These are phyloP conservation scores for Chrysosporium queenslandicum DNA, from an alignment of 2,329 filamentous ascomycete species.

Conservation along the genomic window DNA sequence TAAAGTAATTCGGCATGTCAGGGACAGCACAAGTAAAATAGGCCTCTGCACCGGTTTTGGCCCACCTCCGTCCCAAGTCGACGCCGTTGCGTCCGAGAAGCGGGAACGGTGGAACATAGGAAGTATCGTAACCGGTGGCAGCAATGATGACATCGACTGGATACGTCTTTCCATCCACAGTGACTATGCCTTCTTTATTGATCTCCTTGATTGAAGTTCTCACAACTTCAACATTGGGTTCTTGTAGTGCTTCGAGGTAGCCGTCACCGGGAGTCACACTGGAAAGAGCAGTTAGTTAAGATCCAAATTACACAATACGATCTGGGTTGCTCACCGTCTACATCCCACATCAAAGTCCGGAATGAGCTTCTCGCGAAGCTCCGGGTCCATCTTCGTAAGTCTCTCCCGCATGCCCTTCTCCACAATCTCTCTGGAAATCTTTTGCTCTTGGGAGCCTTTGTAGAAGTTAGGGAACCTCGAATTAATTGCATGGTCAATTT, in stretches of 20 bases:
- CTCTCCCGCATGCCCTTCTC: slow-evolving; percentile 17
- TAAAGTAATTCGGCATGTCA: not conserved
- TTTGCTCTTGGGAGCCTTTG: slow-evolving; percentile 12
- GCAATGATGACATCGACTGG: slow-evolving; percentile 25
- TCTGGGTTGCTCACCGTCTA: slow-evolving; percentile 13
- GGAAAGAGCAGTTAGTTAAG: slow-evolving; percentile 14
- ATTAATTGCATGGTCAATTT: slow-evolving; percentile 24
- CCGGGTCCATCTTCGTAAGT: slow-evolving; percentile 20
- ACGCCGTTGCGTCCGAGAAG: slow-evolving; percentile 8
- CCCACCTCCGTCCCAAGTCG: slow-evolving; percentile 6
- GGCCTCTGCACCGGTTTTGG: slow-evolving; percentile 7
- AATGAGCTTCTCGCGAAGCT: slow-evolving; percentile 22
- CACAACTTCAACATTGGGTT: slow-evolving; percentile 20
- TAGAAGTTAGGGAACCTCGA: slow-evolving; percentile 19
- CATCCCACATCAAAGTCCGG: slow-evolving; percentile 29
- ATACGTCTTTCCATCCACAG: slow-evolving; percentile 17
- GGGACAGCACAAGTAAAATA: slow-evolving; percentile 8
- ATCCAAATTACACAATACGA: not conserved
- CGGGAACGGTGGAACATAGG: slow-evolving; percentile 8
- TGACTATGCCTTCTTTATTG: slow-evolving; percentile 16
- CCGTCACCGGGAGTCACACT: slow-evolving; percentile 20
- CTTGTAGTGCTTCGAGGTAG: slow-evolving; percentile 20
- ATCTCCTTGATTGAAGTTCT: slow-evolving; percentile 13
- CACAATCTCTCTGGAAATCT: not conserved
- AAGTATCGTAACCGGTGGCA: slow-evolving; percentile 33